A percentile compares a stretch with the other conserved stretches of the same genome.
phyloP scores from a whole-genome alignment of 345 rosid genomes.

The Eucalyptus pauciflora region DNA sequence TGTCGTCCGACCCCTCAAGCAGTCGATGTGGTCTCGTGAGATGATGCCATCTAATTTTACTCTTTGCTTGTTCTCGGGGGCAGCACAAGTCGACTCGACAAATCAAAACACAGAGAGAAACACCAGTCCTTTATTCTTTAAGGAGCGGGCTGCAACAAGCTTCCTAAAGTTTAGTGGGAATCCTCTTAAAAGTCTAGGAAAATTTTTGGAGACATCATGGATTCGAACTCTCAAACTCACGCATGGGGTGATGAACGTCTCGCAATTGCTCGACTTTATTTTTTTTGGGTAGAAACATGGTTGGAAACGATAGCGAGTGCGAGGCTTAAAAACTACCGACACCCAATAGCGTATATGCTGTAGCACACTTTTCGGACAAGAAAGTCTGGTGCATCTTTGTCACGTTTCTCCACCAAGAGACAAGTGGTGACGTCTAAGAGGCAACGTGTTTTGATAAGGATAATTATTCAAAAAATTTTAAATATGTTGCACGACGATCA shows the following conservation, averaged over 20 bases:
- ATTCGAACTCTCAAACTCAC: background rate
- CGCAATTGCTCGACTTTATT: background rate
- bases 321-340: background rate
- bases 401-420: background rate
- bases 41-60: background rate
- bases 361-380: background rate
- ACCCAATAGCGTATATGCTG: background rate
- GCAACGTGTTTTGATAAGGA: too few species aligned
- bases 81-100: background rate
- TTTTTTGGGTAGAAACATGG: background rate
- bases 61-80: background rate
- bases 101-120: background rate
- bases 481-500: rapidly evolving
- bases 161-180: background rate
- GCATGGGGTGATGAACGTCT: background rate
- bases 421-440: background rate
- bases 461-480: too few species aligned
- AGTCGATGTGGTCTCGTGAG: background rate
- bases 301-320: background rate
- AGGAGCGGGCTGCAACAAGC: background rate
- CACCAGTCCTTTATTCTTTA: background rate
- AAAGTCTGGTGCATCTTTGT: background rate
- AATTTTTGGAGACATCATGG: background rate
- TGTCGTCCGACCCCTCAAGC: background rate
- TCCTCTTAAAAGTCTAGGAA: background rate